These are phyloP conservation scores for Cystobasidium ongulense DNA, from an alignment of 768 basidiomycete genomes.

Conservation along the genomic window DNA sequence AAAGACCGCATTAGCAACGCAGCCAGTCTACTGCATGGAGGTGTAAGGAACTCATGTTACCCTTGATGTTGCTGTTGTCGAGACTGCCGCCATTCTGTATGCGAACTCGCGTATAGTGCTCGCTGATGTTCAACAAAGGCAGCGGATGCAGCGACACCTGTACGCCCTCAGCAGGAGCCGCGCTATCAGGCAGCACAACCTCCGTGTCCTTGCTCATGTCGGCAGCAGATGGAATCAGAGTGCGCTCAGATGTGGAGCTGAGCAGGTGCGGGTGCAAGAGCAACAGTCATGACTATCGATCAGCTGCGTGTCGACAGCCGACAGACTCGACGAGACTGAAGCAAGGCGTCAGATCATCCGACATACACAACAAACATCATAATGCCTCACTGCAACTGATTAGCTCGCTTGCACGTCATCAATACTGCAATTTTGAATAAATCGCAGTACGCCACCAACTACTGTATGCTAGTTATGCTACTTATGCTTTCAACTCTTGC, in stretches of 20 bases:
- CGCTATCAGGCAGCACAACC: neutral
- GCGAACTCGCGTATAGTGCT: constrained; percentile 78
- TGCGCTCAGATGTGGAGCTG: neutral
- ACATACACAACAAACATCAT: neutral
- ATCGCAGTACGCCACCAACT: too few species aligned
- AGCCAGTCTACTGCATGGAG: constrained; percentile 45
- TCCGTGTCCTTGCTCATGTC: neutral
- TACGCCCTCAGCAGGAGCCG: constrained; percentile 10
- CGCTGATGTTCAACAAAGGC: constrained; percentile 91
- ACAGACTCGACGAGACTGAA: neutral
- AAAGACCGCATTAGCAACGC: too few species aligned
- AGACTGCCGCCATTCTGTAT: constrained; percentile 55
- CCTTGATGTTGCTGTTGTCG: constrained; percentile 42
- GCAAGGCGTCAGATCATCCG: neutral
- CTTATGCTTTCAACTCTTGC: constrained; percentile 54
- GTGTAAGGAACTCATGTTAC: constrained; percentile 51
- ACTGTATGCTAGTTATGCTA: too few species aligned
- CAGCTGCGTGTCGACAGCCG: neutral
- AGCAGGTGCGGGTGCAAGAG: neutral
- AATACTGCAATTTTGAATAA: too few species aligned
- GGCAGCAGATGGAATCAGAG: neutral
- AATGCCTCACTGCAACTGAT: too few species aligned
- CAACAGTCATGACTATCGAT: neutral
- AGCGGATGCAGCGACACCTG: constrained; percentile 59
- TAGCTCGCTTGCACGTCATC: too few species aligned